Percentiles rank a stretch among this genome's conserved stretches.
phyloP scores from a whole-genome alignment of 140 eudicot genomes.

The Oenanthe javanica region DNA sequence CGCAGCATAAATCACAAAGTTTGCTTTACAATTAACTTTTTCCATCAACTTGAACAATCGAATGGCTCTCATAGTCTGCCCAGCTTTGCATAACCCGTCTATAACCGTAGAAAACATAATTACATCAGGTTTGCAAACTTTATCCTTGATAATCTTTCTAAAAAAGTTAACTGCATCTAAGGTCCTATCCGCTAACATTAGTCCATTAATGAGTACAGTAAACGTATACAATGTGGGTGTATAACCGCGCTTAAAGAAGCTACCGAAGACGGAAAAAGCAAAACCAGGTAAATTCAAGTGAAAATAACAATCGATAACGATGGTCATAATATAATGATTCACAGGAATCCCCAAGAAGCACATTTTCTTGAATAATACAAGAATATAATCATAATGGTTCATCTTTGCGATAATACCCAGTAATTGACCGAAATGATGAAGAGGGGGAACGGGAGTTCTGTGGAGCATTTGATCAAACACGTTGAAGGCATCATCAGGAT shows the following conservation, averaged over 20 bases:
- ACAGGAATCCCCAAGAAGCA: neutral
- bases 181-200: slow-evolving; percentile 12
- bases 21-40: slow-evolving; percentile 11
- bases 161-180: slow-evolving; percentile 25
- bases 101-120: slow-evolving; percentile 27
- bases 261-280: slow-evolving; percentile 1
- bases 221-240: neutral
- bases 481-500: neutral
- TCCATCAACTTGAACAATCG: slow-evolving; percentile 25
- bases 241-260: neutral
- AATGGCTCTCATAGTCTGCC: slow-evolving; percentile 21
- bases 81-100: slow-evolving; percentile 33
- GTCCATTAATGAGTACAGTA: neutral
- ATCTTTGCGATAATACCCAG: neutral
- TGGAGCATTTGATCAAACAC: neutral
- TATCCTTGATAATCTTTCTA: slow-evolving; percentile 14
- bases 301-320: neutral
- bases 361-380: neutral
- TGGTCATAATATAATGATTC: neutral
- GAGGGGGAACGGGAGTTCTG: neutral
- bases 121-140: slow-evolving; percentile 16
- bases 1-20: slow-evolving; percentile 10
- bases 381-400: neutral
- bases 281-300: neutral
- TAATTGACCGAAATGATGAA: neutral